Evolutionary conservation across 306 rosid genomes (phyloP), one percentile per base, ranked within the genome.

Genomic region (Acmispon strigosus): DNA sequence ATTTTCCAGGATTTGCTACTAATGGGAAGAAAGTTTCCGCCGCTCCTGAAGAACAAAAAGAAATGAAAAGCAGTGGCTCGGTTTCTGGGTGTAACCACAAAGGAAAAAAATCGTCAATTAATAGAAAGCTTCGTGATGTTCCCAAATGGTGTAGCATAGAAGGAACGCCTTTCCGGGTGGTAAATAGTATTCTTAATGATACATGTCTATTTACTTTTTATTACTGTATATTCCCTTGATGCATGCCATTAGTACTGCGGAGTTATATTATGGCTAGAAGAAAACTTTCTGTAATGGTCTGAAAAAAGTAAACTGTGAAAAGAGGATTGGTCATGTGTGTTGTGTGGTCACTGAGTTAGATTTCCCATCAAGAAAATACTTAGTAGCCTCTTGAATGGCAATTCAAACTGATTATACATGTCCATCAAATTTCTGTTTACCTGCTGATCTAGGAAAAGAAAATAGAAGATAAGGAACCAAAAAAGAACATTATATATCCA

Each of bases 81-180:
- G 74, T 70, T 54, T 77, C 92, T 76, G 75, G 78, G 41, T 66
- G 57, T 18, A 88, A 86, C 78, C 60, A 60, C 56, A 79, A 39
- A 36, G 77, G 59, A 2, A 87, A 83, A 75, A 83, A 61, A 54
- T 15, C 14, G 12, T 69, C 81, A 11, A 79, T 77, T 49, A 82
- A 62, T 54, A 70, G 86, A 76, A 90, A 84, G 75, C 81, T 66
- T 62, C 84, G 84, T 69, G 86, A 87, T 72, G 68, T 91, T 83
- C 97, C 98, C 15, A 70, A 49, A 10, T 93, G 98, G 97, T 87
- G 98, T 80, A 77, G 86, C 78, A 72, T 93, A 76, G 83, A 90
- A 58, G 98, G 98, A 84, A 90, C 98, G 0, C 89, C 96, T 72
- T 93, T 93, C 77, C 86, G 94, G 20, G 96, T 90, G 92, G 98